Evolutionary conservation across 2,329 filamentous ascomycete species (phyloP), one percentile per base, ranked within the genome.

Genomic region (Trichoderma koningii): DNA sequence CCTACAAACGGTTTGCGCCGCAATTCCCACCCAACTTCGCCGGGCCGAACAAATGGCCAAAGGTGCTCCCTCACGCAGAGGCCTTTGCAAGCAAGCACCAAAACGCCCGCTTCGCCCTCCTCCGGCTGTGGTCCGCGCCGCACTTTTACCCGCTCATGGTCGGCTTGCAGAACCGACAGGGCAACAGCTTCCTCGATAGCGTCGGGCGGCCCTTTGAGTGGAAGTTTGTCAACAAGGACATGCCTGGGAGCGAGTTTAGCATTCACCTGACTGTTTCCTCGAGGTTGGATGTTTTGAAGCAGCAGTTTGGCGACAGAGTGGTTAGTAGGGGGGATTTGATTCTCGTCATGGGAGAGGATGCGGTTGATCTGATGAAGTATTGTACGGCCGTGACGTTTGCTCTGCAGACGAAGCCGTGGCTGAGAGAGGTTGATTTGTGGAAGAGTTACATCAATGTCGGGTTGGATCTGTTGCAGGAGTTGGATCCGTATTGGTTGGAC

Each of bases 141-240:
- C 73, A 74, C 57, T 74, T 69, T 53, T 74, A 74, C 55, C 73
- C 72, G 2, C 65, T 71, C 21, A 73, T 74, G 73, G 60, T 73
- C 0, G 70, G 73, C 0, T 41, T 53, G 10, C 26, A 28, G 1
- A 72, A 69, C 48, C 68, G 73, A 0, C 66, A 66, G 28, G 44
- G 44, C 15, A 69, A 56, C 7, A 70, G 68, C 30, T 74, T 74
- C 57, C 66, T 73, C 3, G 72, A 74, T 9, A 71, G 71, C 41
- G 55, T 63, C 2, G 68, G 69, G 3, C 69, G 71, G 0, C 61
- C 70, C 1, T 74, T 71, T 72, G 67, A 70, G 38, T 74, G 69
- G 67, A 72, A 69, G 30, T 74, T 74, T 65, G 63, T 73, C 14
- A 71, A 71, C 0, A 74, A 73, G 50, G 73, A 74, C 26, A 70